Evolutionary conservation across 2,329 filamentous ascomycete genomes (phyloP).

Genomic region (Fusarium sp.): DNA sequence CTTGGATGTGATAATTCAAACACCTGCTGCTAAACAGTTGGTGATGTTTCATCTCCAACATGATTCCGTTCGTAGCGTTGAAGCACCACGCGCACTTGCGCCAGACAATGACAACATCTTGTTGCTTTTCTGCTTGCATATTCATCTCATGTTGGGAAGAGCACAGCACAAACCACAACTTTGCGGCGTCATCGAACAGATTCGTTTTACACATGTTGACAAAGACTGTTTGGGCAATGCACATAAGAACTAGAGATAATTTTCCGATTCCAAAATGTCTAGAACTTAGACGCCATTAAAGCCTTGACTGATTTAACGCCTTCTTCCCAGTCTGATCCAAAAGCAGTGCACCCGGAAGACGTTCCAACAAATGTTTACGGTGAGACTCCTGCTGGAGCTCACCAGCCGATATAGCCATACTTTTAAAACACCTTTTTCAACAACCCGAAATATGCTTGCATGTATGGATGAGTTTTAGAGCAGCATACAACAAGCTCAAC

Average conservation of each 20-base stretch:
- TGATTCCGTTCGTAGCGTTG: no score
- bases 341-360: slow-evolving; percentile 12
- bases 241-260: slow-evolving; percentile 13
- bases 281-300: slow-evolving; percentile 30
- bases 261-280: slow-evolving; percentile 29
- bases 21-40: neutral
- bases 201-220: neutral
- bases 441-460: slow-evolving; percentile 1
- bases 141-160: neutral
- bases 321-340: slow-evolving; percentile 16
- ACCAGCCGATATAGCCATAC: neutral
- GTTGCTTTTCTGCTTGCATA: neutral
- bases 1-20: neutral
- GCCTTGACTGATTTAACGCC: slow-evolving; percentile 32
- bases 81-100: slow-evolving; percentile 3
- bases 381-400: slow-evolving; percentile 7
- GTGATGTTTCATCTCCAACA: no score
- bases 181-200: slow-evolving; percentile 4
- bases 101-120: neutral
- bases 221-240: neutral
- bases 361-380: neutral
- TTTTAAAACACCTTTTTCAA: slow-evolving; percentile 3
- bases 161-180: slow-evolving; percentile 23
- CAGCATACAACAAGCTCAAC: slow-evolving; percentile 1
- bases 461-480: neutral